Percentiles rank a stretch among this genome's conserved stretches.
Conservation (phyloP, 495 filamentous ascomycete species). For the Penicillium roqueforti region DNA sequence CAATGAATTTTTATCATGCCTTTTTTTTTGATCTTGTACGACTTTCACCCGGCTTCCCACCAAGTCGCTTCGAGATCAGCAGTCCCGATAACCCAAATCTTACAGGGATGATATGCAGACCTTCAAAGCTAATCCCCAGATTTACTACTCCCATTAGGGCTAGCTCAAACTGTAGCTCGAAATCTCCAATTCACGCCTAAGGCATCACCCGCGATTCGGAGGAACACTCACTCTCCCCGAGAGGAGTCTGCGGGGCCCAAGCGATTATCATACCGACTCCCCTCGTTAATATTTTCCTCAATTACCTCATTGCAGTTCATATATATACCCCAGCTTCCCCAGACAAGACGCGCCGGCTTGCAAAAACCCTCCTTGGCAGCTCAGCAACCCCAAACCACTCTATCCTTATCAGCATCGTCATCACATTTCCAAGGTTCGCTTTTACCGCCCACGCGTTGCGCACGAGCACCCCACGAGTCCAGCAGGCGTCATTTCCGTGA, state of each 20-base stretch:
- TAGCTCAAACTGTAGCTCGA: conserved; percentile 2
- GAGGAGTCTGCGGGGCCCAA: conserved; percentile 28
- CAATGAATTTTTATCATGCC: background rate
- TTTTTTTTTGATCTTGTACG: background rate
- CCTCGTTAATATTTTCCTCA: conserved; percentile 8
- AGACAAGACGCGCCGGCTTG: background rate
- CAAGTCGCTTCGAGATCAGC: background rate
- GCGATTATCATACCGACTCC: conserved; percentile 11
- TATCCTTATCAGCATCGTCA: conserved; percentile 5
- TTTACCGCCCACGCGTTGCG: conserved; percentile 2
- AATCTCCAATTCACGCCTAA: conserved; percentile 11
- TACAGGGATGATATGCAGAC: background rate
- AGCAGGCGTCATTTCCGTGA: background rate
- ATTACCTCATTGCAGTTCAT: conserved; percentile 6
- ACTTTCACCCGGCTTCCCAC: background rate
- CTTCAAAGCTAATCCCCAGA: conserved; percentile 1
- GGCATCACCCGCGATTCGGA: conserved; percentile 21
- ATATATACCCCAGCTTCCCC: background rate
- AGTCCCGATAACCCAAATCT: background rate
- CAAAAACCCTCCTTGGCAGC: background rate
- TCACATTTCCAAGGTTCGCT: conserved; percentile 2
- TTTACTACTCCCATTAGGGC: conserved; percentile 1
- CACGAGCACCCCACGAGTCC: background rate
- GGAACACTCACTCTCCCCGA: conserved; percentile 31
- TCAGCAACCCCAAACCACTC: conserved; percentile 11